Evolutionary conservation across 1,284 basidiomycete species (phyloP).

Genomic region (Quambalaria eucalypti): DNA sequence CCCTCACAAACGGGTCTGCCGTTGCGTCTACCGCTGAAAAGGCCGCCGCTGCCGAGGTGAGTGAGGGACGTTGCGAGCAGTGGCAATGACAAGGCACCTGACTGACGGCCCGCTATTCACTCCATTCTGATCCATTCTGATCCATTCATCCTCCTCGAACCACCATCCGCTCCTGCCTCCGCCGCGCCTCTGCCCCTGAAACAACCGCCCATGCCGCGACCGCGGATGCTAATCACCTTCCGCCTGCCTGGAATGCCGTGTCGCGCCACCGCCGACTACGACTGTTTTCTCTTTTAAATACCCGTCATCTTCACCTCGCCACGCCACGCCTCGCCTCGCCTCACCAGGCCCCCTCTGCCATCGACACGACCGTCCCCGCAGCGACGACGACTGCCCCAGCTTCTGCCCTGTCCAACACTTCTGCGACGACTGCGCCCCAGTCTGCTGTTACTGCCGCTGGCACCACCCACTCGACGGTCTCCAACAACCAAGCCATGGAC

Average conservation of each 20-base stretch:
- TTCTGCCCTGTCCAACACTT: neutral
- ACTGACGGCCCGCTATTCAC: no score
- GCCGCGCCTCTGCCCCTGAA: neutral
- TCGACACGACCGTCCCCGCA: neutral
- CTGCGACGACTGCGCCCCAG: neutral
- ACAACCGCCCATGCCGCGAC: conserved; percentile 1
- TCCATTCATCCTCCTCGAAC: no score
- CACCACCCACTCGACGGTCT: neutral
- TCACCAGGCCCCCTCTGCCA: neutral
- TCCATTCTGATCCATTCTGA: no score
- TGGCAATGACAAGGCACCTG: conserved; percentile 9
- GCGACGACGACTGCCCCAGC: neutral
- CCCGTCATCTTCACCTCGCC: neutral
- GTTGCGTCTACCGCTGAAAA: conserved; percentile 16
- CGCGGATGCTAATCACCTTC: neutral
- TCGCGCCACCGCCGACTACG: no score
- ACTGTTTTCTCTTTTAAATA: no score
- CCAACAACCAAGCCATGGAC: no score
- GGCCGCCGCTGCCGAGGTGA: conserved; percentile 11
- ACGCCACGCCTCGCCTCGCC: neutral
- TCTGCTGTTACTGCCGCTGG: neutral
- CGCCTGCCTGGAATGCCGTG: neutral
- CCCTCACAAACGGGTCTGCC: neutral
- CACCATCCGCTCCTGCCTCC: neutral
- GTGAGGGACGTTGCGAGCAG: conserved; percentile 3